Evolutionary conservation across 371 early-diverging fungal species (phyloP).

Genomic region (Mortierella sp.): DNA sequence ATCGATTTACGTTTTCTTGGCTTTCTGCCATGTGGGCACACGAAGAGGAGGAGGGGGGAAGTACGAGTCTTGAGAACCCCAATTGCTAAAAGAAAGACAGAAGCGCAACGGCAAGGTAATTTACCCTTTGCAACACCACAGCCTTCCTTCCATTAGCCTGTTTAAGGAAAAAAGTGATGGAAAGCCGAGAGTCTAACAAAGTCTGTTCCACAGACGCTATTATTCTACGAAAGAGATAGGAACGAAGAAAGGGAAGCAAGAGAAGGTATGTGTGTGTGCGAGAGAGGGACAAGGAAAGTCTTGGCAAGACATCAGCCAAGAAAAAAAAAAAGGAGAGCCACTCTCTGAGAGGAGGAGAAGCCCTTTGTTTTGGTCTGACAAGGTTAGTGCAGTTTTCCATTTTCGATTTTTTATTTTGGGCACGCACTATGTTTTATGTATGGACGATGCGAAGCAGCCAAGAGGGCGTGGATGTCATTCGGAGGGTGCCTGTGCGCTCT

Average conservation of each 20-base stretch:
- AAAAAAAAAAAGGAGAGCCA: neutral
- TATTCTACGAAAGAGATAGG: too few species aligned
- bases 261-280: too few species aligned
- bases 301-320: conserved; percentile 1
- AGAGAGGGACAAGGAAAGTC: neutral
- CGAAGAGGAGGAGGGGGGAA: too few species aligned
- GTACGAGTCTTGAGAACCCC: too few species aligned
- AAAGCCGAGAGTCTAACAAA: too few species aligned
- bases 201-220: too few species aligned
- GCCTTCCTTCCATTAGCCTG: neutral
- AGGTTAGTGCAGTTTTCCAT: neutral
- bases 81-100: neutral
- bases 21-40: neutral
- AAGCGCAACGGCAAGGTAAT: conserved; percentile 4
- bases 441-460: neutral
- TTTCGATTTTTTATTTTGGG: neutral
- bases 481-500: neutral
- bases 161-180: too few species aligned
- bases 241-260: too few species aligned
- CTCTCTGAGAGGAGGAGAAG: neutral
- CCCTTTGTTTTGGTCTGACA: neutral
- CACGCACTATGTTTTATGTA: neutral
- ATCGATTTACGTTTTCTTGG: neutral
- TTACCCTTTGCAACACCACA: neutral
- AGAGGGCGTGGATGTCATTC: neutral